Evolutionary conservation across 2,329 filamentous ascomycete species (phyloP).

Genomic region (Stachybotrys chartarum): DNA sequence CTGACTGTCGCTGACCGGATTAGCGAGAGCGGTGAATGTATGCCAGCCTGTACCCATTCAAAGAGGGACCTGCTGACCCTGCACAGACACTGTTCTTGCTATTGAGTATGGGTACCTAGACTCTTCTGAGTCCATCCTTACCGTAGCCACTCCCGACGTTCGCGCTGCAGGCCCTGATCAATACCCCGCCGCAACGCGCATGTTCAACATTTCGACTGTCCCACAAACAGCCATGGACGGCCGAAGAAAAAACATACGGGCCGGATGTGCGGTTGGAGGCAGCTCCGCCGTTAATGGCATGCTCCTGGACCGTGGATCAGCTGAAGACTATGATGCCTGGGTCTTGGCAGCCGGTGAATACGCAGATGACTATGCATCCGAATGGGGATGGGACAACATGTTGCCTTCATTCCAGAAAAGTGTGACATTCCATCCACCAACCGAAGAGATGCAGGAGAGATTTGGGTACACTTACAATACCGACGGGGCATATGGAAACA

Average conservation of each 20-base stretch:
- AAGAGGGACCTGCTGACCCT: background rate
- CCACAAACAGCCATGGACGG: background rate
- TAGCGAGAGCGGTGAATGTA: constrained; percentile 7
- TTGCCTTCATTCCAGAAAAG: background rate
- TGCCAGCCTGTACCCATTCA: background rate
- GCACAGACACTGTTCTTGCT: background rate
- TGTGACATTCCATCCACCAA: background rate
- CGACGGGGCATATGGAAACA: background rate
- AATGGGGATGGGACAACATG: background rate
- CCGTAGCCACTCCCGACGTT: background rate
- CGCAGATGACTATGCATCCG: background rate
- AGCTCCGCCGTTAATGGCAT: background rate
- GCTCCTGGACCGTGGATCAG: background rate
- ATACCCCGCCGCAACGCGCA: background rate
- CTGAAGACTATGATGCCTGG: constrained; percentile 1
- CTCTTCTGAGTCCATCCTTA: background rate
- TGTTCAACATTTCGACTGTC: background rate
- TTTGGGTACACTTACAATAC: background rate
- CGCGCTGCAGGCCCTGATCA: background rate
- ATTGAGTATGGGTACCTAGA: background rate
- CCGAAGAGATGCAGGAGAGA: background rate
- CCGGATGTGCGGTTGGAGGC: background rate
- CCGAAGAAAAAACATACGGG: background rate
- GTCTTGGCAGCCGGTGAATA: background rate
- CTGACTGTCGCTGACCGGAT: constrained; percentile 10